phyloP scores from a whole-genome alignment of 2,329 filamentous ascomycete genomes.

The Scopulariopsis brevicaulis region DNA sequence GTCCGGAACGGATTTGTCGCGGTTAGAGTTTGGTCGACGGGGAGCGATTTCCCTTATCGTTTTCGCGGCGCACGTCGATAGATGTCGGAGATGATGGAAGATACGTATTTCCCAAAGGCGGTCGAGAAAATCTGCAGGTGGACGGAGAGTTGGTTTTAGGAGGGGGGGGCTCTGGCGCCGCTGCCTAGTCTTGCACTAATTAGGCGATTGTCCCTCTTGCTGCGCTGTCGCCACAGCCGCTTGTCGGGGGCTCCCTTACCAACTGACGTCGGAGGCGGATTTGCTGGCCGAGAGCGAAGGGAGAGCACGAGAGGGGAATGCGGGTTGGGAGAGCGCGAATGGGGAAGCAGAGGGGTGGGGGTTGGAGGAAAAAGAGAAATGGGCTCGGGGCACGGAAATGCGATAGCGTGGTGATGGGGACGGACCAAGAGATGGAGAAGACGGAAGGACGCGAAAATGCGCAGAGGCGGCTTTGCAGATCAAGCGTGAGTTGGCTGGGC shows the following conservation, averaged over 20 bases:
- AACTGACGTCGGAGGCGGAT: not conserved
- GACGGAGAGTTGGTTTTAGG: not conserved
- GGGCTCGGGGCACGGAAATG: not conserved
- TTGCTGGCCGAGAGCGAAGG: not conserved
- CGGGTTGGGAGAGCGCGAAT: not conserved
- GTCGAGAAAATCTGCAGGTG: conserved; percentile 3
- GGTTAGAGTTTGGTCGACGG: conserved; percentile 5
- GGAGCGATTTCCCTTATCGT: conserved; percentile 3
- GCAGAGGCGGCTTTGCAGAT: not conserved
- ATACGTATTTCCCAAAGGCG: conserved; percentile 4
- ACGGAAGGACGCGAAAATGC: conserved; percentile 1
- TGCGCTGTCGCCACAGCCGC: not conserved
- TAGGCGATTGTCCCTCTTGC: not conserved
- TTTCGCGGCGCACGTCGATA: not conserved
- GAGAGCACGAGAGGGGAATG: not conserved
- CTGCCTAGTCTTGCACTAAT: not conserved
- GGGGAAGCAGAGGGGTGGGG: not conserved
- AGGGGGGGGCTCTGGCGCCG: not conserved
- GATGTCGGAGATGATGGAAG: not conserved
- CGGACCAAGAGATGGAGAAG: not conserved
- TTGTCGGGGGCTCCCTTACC: not conserved
- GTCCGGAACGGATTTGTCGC: conserved; percentile 19
- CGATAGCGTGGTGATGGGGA: conserved; percentile 1
- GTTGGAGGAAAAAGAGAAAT: not conserved
- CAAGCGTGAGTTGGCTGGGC: not conserved